Base-by-base conservation (phyloP, 768 basidiomycete species). In the Leccinum olivaceopallidum region DNA sequence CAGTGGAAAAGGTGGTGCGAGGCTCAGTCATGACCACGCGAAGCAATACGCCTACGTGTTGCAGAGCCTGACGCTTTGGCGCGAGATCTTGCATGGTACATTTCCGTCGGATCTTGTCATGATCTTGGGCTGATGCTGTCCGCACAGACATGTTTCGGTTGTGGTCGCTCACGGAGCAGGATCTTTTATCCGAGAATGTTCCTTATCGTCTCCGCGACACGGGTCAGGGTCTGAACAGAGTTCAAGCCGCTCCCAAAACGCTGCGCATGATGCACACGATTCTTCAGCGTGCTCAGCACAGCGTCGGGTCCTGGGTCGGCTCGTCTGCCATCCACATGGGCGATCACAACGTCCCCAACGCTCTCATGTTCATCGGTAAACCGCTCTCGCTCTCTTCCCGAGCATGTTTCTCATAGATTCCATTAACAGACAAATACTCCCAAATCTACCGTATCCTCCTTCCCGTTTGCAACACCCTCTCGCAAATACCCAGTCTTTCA, bases 241-340 rank as follows among this genome's bases (percentile, higher is more conserved):
- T 94, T 12, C 92, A 94, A 71, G 84, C 86, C 0, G 84, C 92
- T 3, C 92, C 92, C 13, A 94, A 93, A 73, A 94, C 92, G 3
- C 86, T 90, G n/a, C 85, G 89, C 30, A 87, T 91, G 85, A 94
- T 94, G 92, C 91, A 92, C 70, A 82, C 81, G 26, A 92, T 94
- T 67, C 83, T 94, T 32, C 85, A 93, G 67, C 89, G 89, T 67
- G 90, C 92, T 0, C 92, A 94, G 67, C 80, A 82, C 61, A 88
- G 86, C 63, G 87, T 94, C 14, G 92, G 92, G 0, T 81, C 81
- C 39, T 94, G 92, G 92, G 83, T 93, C 58, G 92, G 92, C 47
- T 92, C 87, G 12, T 90, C 88, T 57, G 91, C 91, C 64, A 91
- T 92, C 63, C 92, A 94, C 74, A 91, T 92, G 91, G 91, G 91